Evolutionary conservation across 306 rosid species (phyloP).

Genomic region (Ammopiptanthus mongolicus): DNA sequence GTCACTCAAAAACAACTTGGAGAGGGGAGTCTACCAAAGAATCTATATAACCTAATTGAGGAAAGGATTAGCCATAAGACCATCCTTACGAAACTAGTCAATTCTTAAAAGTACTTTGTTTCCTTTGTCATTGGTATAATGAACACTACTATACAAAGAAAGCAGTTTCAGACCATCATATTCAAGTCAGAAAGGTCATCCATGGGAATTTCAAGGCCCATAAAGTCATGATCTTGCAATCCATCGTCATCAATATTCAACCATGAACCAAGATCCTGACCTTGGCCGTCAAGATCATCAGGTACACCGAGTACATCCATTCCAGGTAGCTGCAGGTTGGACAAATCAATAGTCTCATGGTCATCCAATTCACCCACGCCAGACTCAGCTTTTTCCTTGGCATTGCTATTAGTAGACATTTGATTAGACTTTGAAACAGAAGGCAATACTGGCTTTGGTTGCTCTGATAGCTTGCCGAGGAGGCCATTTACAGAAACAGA

Average conservation of each 20-base stretch:
- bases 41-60: slow-evolving; percentile 76
- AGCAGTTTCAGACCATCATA: slow-evolving; percentile 89
- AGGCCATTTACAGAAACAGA: slow-evolving; percentile 85
- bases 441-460: slow-evolving; percentile 56
- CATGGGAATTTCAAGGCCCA: slow-evolving; percentile 99
- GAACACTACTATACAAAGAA: slow-evolving; percentile 76
- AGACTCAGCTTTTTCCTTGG: slow-evolving; percentile 51
- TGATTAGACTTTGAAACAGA: slow-evolving; percentile 57
- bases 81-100: slow-evolving; percentile 46
- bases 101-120: slow-evolving; percentile 57
- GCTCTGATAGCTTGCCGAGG: slow-evolving; percentile 66
- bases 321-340: slow-evolving; percentile 74
- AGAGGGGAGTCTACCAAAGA: slow-evolving; percentile 67
- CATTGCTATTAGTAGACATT: slow-evolving; percentile 36
- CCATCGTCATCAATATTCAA: slow-evolving; percentile 85
- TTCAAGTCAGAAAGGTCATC: slow-evolving; percentile 94
- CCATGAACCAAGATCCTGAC: slow-evolving; percentile 90
- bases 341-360: slow-evolving; percentile 66
- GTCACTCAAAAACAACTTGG: slow-evolving; percentile 63
- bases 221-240: slow-evolving; percentile 76
- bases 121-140: slow-evolving; percentile 74
- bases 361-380: slow-evolving; percentile 58
- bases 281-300: slow-evolving; percentile 68
- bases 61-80: slow-evolving; percentile 49
- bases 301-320: slow-evolving; percentile 76